Base-by-base conservation (phyloP, 73 alveolate species). In the Breviolum minutum region DNA sequence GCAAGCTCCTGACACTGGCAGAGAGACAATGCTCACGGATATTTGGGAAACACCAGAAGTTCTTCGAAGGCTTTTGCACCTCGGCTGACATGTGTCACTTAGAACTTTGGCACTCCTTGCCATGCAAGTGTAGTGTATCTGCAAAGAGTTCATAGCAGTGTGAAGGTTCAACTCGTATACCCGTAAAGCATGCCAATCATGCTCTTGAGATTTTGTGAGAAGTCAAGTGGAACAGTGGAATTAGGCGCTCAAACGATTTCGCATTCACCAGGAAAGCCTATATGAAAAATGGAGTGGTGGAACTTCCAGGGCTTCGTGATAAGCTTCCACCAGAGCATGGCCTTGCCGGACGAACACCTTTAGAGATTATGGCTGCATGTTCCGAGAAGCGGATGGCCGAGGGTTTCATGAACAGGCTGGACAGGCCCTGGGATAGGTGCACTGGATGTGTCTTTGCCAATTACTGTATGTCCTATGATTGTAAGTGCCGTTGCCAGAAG, bases 1-100 rank as follows among this genome's bases (percentile, higher is more conserved):
- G 84, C 94, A 94, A 32, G 91, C 86, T 30, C 73, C 94, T 13
- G 73, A 94, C 19, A 64, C 64, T 24, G 90, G 85, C 48, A 66
- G 81, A 8, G 74, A 62, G 94, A 69, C 94, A 22, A 94, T 94
- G 99, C 74, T 94, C 12, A 94, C 84, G 7, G 99, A 94, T 85
- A 94, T 94, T 63, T 77, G 99, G 94, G 99, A 80, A 48, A 94
- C 99, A 19, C 99, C 99, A 2, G 85, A 82, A n/a, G 99, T 80
- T 2, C 94, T 94, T 19, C 82, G 99, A 13, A 40, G 22, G 48
- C 94, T 94, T 4, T 40, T 94, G 69, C 76, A 94, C 66, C 66
- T 64, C 29, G 94, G 19, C 68, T 68, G 69, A 22, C 77, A 68
- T 2, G 77, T 68, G 54, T 40, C 54, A 40, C 54, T 40, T 40